Conservation (phyloP, 768 basidiomycete genomes). For the Tulasnella sp. region DNA sequence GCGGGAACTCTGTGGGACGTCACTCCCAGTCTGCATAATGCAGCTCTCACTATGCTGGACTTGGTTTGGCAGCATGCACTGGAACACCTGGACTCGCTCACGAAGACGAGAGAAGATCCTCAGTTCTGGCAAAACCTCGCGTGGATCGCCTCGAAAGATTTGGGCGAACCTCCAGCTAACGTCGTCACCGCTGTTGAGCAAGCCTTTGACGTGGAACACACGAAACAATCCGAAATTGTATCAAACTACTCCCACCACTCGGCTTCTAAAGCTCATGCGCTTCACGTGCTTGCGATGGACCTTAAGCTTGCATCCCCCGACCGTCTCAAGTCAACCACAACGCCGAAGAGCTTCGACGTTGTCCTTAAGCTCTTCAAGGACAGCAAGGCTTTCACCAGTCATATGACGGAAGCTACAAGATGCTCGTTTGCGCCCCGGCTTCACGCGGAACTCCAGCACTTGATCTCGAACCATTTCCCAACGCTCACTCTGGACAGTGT, state of each 20-base stretch:
- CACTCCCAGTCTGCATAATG: slow-evolving; percentile 64
- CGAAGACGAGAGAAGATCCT: slow-evolving; percentile 41
- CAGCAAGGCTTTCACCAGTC: slow-evolving; percentile 31
- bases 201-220: slow-evolving; percentile 16
- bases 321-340: slow-evolving; percentile 13
- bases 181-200: slow-evolving; percentile 28
- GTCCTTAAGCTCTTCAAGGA: slow-evolving; percentile 18
- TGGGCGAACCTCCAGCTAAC: slow-evolving; percentile 66
- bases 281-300: slow-evolving; percentile 64
- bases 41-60: slow-evolving; percentile 63
- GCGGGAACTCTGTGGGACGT: slow-evolving; percentile 71
- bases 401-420: slow-evolving; percentile 55
- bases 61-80: slow-evolving; percentile 70
- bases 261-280: slow-evolving; percentile 59
- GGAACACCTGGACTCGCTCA: slow-evolving; percentile 54
- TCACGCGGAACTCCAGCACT: slow-evolving; percentile 46
- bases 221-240: slow-evolving; percentile 49
- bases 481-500: slow-evolving; percentile 55
- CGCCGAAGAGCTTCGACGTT: slow-evolving; percentile 13
- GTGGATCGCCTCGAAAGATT: slow-evolving; percentile 49
- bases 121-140: slow-evolving; percentile 64
- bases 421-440: slow-evolving; percentile 62
- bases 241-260: slow-evolving; percentile 56
- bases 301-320: slow-evolving; percentile 20
- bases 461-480: slow-evolving; percentile 41